phyloP scores from a whole-genome alignment of 257 asterid genomes.

The Fraxinus quadrangulata region DNA sequence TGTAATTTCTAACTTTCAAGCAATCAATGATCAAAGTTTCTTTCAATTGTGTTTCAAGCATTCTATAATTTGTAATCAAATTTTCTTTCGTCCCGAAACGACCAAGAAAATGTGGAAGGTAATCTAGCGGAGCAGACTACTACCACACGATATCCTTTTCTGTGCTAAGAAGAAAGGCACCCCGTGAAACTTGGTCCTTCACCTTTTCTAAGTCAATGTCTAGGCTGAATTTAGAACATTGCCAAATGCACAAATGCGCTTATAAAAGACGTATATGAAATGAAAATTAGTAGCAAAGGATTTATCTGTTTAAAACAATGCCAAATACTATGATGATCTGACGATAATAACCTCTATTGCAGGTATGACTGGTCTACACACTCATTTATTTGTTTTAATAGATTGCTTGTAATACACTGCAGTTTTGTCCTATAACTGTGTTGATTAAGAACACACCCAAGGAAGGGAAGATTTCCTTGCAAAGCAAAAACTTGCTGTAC shows the following conservation, averaged over 20 bases:
- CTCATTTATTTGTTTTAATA: not conserved
- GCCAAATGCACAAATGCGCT: conserved; percentile 15
- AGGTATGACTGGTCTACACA: conserved; percentile 7
- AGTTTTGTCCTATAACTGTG: not conserved
- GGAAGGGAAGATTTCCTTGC: not conserved
- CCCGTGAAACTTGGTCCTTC: not conserved
- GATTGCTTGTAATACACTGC: not conserved
- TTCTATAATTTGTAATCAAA: too few relatives aligned
- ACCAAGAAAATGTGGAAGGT: too few relatives aligned
- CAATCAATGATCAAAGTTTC: too few relatives aligned
- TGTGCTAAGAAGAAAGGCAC: too few relatives aligned
- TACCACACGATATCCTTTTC: too few relatives aligned
- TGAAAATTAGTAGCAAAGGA: conserved; percentile 1
- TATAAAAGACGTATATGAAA: not conserved
- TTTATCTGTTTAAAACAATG: not conserved
- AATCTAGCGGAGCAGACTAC: too few relatives aligned
- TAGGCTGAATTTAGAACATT: not conserved
- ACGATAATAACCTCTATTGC: not conserved
- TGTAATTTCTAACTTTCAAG: too few relatives aligned
- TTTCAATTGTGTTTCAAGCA: too few relatives aligned
- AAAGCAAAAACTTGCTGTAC: not conserved
- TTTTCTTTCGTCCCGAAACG: too few relatives aligned
- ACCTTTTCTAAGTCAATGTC: not conserved
- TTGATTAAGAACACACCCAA: not conserved
- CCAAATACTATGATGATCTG: not conserved